Percentiles rank a stretch among this genome's conserved stretches.
These are phyloP conservation scores for Phytopythium montanum DNA, from an alignment of 352 stramenopile genomes.

Conservation along the genomic window DNA sequence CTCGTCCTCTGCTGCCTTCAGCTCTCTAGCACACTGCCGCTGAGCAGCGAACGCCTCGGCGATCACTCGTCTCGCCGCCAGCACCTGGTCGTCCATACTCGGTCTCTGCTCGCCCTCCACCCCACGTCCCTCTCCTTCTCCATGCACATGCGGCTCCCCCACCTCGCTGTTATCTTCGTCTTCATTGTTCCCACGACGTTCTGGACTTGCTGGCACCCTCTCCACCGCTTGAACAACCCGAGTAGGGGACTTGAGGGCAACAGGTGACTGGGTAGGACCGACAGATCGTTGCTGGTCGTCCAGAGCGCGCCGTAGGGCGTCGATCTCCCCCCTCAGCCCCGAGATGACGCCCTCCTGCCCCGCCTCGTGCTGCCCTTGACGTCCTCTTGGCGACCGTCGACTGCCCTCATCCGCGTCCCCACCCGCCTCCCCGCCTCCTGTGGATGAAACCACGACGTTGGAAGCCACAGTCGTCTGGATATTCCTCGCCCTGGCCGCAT, in stretches of 20 bases:
- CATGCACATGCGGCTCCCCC: neutral
- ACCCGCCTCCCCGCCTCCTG: neutral
- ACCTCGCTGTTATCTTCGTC: neutral
- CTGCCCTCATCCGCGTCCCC: neutral
- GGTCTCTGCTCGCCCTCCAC: neutral
- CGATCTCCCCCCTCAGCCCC: neutral
- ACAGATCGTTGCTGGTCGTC: slow-evolving; percentile 2
- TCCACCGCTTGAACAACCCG: neutral
- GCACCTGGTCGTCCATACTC: slow-evolving; percentile 7
- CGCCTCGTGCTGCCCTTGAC: neutral
- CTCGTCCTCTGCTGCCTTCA: neutral
- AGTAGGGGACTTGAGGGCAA: neutral
- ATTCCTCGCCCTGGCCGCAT: slow-evolving; percentile 91
- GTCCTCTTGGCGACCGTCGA: neutral
- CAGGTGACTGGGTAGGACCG: neutral
- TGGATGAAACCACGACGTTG: slow-evolving; percentile 90
- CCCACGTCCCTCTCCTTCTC: neutral
- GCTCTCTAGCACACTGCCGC: neutral
- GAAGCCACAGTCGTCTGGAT: slow-evolving; percentile 90
- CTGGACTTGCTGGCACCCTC: neutral
- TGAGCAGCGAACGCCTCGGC: slow-evolving; percentile 2
- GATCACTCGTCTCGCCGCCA: neutral
- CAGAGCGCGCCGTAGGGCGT: neutral
- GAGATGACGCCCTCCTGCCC: neutral
- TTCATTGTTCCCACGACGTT: neutral